phyloP scores from a whole-genome alignment of 1,284 basidiomycete genomes.

The Pseudozyma sp. region DNA sequence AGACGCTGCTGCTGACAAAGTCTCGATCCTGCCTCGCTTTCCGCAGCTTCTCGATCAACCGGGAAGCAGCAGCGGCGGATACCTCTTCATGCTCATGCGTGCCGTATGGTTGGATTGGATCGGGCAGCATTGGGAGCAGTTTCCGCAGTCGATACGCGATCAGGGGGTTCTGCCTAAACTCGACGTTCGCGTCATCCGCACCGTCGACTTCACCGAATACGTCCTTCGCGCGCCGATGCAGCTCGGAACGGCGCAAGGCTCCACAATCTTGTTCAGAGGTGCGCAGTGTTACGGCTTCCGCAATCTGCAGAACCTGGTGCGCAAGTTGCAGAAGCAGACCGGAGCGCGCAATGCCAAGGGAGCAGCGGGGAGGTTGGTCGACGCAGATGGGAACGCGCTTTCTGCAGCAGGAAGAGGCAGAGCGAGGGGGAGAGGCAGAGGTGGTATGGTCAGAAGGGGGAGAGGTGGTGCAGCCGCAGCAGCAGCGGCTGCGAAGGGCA shows the following conservation, averaged over 20 bases:
- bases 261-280: slow-evolving; percentile 81
- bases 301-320: slow-evolving; percentile 95
- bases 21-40: slow-evolving; percentile 67
- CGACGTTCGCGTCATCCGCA: slow-evolving; percentile 59
- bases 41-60: slow-evolving; percentile 82
- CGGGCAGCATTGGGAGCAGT: slow-evolving; percentile 18
- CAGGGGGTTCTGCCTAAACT: slow-evolving; percentile 44
- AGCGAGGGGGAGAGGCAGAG: slow-evolving; percentile 20
- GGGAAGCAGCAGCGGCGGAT: slow-evolving; percentile 92
- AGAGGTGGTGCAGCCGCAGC: slow-evolving; percentile 72
- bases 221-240: slow-evolving; percentile 61
- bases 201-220: slow-evolving; percentile 76
- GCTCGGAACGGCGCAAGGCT: background rate
- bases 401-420: slow-evolving; percentile 4
- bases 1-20: background rate
- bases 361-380: slow-evolving; percentile 47
- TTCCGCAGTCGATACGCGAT: slow-evolving; percentile 16
- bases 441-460: slow-evolving; percentile 70
- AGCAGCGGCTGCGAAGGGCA: slow-evolving; percentile 47
- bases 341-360: slow-evolving; percentile 72
- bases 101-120: slow-evolving; percentile 56
- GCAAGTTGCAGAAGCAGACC: slow-evolving; percentile 74
- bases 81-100: slow-evolving; percentile 75
- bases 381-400: slow-evolving; percentile 29
- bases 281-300: slow-evolving; percentile 97